A percentile compares a stretch with the other conserved stretches of the same genome.
Evolutionary conservation across 305 asterid genomes (phyloP).

Genomic region (Solanum hybrid): DNA sequence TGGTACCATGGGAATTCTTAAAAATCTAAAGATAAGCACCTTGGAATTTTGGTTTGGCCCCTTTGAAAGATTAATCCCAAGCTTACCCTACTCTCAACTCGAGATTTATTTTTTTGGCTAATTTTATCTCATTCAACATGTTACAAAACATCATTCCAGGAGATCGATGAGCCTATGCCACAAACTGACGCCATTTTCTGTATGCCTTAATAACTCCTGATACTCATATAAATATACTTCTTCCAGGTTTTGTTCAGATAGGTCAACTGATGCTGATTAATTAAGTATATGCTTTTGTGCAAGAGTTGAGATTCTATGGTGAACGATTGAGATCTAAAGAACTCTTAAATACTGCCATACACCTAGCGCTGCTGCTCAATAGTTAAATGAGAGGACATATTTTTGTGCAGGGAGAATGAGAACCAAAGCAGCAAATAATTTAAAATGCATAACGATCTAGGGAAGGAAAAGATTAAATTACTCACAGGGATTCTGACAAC

Average conservation of each 20-base stretch:
- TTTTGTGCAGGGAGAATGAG: background rate
- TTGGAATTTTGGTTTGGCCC: background rate
- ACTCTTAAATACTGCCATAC: background rate
- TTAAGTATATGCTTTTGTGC: background rate
- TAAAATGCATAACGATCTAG: background rate
- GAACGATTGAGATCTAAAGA: background rate
- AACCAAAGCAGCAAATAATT: background rate
- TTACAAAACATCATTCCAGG: background rate
- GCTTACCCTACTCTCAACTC: background rate
- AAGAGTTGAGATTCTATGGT: background rate
- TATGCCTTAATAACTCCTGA: background rate
- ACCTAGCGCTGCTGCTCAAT: background rate
- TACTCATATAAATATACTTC: background rate
- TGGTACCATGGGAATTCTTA: background rate
- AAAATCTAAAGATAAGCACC: background rate
- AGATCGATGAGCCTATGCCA: background rate
- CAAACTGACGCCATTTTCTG: background rate
- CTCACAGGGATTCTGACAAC: constrained; percentile 90
- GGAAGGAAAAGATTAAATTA: background rate
- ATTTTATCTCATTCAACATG: background rate
- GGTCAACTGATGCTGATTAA: background rate
- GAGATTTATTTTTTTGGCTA: background rate
- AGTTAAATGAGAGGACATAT: background rate
- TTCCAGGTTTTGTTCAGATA: background rate
- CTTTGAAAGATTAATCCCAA: background rate